Evolutionary conservation across 257 asterid species (phyloP).

Genomic region (Solanum tarijense): DNA sequence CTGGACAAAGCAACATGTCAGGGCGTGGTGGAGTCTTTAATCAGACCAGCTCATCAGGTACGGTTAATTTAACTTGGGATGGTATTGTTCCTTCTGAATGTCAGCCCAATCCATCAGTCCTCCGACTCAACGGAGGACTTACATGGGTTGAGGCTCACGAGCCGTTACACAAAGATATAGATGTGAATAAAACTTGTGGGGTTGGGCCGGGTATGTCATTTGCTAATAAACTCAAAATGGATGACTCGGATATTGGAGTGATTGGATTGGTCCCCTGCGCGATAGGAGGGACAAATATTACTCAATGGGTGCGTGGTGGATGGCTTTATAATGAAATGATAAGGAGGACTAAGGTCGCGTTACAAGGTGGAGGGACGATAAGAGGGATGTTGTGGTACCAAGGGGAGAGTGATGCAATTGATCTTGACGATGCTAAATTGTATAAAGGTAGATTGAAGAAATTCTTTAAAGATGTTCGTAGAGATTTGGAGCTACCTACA

Average conservation of each 20-base stretch:
- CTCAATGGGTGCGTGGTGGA: slow-evolving; percentile 18
- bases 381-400: slow-evolving; percentile 35
- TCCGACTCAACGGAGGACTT: neutral
- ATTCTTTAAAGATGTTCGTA: slow-evolving; percentile 12
- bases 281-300: slow-evolving; percentile 27
- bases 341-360: slow-evolving; percentile 5
- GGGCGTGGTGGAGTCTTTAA: slow-evolving; percentile 9
- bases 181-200: slow-evolving; percentile 12
- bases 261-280: slow-evolving; percentile 39
- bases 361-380: slow-evolving; percentile 6
- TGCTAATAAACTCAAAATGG: slow-evolving; percentile 10
- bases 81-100: neutral
- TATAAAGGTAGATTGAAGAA: slow-evolving; percentile 12
- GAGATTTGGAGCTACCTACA: slow-evolving; percentile 1
- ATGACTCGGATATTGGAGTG: neutral
- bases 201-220: slow-evolving; percentile 33
- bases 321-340: slow-evolving; percentile 15
- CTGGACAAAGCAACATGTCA: slow-evolving; percentile 15
- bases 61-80: neutral
- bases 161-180: slow-evolving; percentile 30
- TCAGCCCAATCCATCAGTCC: slow-evolving; percentile 10
- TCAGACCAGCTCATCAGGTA: neutral
- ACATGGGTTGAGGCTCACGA: slow-evolving; percentile 22
- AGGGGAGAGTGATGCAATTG: slow-evolving; percentile 20
- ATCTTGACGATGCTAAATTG: slow-evolving; percentile 4